phyloP scores from a whole-genome alignment of 2,329 filamentous ascomycete species.

The Claviceps africana region DNA sequence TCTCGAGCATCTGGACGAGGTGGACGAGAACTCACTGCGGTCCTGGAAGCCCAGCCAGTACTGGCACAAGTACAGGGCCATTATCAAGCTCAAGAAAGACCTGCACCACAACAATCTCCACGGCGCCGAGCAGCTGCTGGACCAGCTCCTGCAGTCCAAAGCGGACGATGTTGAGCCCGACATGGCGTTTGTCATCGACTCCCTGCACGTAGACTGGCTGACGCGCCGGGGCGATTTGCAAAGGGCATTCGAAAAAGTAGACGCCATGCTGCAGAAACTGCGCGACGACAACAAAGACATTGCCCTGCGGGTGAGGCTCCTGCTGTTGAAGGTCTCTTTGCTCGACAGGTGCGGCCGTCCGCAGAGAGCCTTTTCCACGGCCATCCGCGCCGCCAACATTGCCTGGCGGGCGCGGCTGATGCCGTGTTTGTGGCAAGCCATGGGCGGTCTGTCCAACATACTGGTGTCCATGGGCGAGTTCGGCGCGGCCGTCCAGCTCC shows the following conservation, averaged over 20 bases:
- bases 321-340: constrained; percentile 59
- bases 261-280: constrained; percentile 27
- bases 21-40: constrained; percentile 48
- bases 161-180: constrained; percentile 38
- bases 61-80: constrained; percentile 50
- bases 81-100: constrained; percentile 51
- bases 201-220: constrained; percentile 38
- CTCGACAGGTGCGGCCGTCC: constrained; percentile 55
- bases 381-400: constrained; percentile 59
- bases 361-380: constrained; percentile 62
- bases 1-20: constrained; percentile 23
- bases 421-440: constrained; percentile 57
- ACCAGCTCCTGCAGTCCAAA: constrained; percentile 37
- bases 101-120: constrained; percentile 41
- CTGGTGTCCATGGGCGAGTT: constrained; percentile 60
- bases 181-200: constrained; percentile 35
- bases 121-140: constrained; percentile 36
- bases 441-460: constrained; percentile 52
- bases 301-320: constrained; percentile 52
- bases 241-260: constrained; percentile 33
- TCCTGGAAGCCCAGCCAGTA: constrained; percentile 69
- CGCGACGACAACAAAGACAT: constrained; percentile 38
- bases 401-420: constrained; percentile 57
- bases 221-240: constrained; percentile 33
- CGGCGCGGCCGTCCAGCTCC: constrained; percentile 46